Evolutionary conservation across 108 stramenopile species (phyloP), one percentile per base, ranked within the genome.

Genomic region (Aureococcus anophagefferens): DNA sequence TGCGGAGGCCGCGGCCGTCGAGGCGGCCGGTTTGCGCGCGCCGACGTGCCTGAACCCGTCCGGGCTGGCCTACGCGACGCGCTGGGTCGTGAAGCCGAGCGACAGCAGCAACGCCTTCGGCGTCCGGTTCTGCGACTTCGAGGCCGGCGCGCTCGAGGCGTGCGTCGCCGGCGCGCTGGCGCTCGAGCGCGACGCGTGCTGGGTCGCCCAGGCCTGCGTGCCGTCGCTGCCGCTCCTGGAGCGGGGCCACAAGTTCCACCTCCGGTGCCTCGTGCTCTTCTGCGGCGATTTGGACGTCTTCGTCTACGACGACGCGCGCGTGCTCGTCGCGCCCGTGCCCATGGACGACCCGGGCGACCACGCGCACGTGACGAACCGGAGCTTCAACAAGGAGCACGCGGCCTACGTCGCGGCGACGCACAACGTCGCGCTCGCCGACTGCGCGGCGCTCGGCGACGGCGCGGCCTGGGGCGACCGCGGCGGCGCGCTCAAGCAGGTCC

Each of bases 81-180:
- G 31, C 33, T 72, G 33, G 37, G 64, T 65, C 29, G 33, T 63
- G 30, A 72, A 72, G 65, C 64, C 64, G 25, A 21, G 36, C 4
- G 65, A 72, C 72, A 30, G 64, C 3, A 46, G 45, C 65, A 72
- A 72, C 45, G 72, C 72, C 15, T 66, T 64, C 45, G 72, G 72
- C 9, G 18, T 72, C 40, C 64, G 34, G 28, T 66, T 72, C 45
- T 37, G 64, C 31, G 64, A 32, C 63, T 28, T 17, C n/a, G 33
- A 21, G 16, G 36, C 14, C 18, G n/a, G n/a, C n/a, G n/a, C n/a
- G n/a, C 70, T 30, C 28, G 70, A 28, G 34, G 35, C 15, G 63
- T 63, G 18, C 21, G n/a, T 13, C 11, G 15, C 34, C 34, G 63
- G 13, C 21, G 35, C 34, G 64, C 7, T 13, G 14, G 30, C 64